phyloP scores from a whole-genome alignment of 1,139 yeast genomes.

The Scheffersomyces stambukii region DNA sequence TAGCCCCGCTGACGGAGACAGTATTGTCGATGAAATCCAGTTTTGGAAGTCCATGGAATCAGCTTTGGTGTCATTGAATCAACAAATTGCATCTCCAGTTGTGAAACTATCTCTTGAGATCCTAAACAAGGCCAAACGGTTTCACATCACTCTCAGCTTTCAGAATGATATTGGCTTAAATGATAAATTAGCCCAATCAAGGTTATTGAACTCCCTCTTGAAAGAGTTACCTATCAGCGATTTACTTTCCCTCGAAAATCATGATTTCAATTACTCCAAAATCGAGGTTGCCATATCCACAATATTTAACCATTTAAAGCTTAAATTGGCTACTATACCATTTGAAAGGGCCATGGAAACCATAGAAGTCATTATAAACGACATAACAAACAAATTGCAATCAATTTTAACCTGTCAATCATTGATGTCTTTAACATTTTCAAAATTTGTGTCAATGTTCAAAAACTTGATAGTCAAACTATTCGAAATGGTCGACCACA shows the following conservation, averaged over 20 bases:
- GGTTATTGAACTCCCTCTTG: conserved; percentile 57
- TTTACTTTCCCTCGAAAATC: conserved; percentile 42
- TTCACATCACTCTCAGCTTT: conserved; percentile 73
- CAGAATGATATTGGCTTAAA: conserved; percentile 68
- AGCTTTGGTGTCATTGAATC: conserved; percentile 52
- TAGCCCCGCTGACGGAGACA: conserved; percentile 54
- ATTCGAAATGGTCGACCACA: conserved; percentile 26
- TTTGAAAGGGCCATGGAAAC: conserved; percentile 58
- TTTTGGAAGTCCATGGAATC: conserved; percentile 78
- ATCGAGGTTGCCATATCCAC: conserved; percentile 41
- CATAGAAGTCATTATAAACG: conserved; percentile 53
- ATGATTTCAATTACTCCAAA: conserved; percentile 27
- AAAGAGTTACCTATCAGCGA: conserved; percentile 70
- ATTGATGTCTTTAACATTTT: conserved; percentile 24
- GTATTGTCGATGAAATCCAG: conserved; percentile 62
- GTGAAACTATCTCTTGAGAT: conserved; percentile 59
- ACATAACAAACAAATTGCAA: conserved; percentile 24
- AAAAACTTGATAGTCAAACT: conserved; percentile 14
- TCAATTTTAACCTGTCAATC: conserved; percentile 15
- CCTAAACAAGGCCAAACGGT: conserved; percentile 68
- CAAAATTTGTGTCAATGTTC: conserved; percentile 19
- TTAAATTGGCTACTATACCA: conserved; percentile 58
- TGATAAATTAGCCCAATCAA: conserved; percentile 51
- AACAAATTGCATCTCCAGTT: conserved; percentile 54
- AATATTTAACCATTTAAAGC: conserved; percentile 59